Conservation (phyloP, 1,139 yeast species). For the Sugiyamaella castrensis region DNA sequence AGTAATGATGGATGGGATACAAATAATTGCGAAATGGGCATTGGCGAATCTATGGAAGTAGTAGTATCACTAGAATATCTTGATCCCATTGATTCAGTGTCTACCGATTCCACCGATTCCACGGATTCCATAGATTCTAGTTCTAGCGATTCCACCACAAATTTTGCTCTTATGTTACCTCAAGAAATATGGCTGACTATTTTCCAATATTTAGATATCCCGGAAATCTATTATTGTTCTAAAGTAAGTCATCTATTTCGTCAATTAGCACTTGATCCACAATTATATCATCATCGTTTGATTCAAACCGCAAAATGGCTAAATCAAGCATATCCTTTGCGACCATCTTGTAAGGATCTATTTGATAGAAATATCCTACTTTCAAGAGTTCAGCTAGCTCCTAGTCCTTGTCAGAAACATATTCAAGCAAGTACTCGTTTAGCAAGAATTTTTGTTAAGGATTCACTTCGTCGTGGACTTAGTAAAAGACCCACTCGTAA, state of each 20-base stretch:
- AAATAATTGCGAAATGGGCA: too few relatives aligned
- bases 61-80: too few relatives aligned
- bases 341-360: slow-evolving; percentile 30
- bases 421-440: slow-evolving; percentile 26
- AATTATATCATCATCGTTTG: slow-evolving; percentile 24
- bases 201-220: slow-evolving; percentile 29
- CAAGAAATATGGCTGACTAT: slow-evolving; percentile 29
- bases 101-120: too few relatives aligned
- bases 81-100: too few relatives aligned
- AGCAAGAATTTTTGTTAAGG: slow-evolving; percentile 27
- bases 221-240: slow-evolving; percentile 28
- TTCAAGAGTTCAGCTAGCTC: slow-evolving; percentile 29
- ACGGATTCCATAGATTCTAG: too few relatives aligned
- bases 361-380: slow-evolving; percentile 29
- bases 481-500: slow-evolving; percentile 26
- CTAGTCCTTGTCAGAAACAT: slow-evolving; percentile 26
- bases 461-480: slow-evolving; percentile 27
- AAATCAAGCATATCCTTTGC: slow-evolving; percentile 19
- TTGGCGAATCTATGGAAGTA: too few relatives aligned
- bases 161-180: slow-evolving; percentile 20
- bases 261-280: slow-evolving; percentile 28
- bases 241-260: slow-evolving; percentile 25
- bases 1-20: too few relatives aligned
- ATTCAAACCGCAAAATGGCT: slow-evolving; percentile 25
- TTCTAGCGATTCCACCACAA: too few relatives aligned